These are phyloP conservation scores for Hordeum vulgare DNA, from an alignment of 176 grass and related monocot genomes.

Conservation along the genomic window MorexV3_pseudomolecules_assembly NC_058519.1:260428461-260428960, in stretches of 20 bases:
- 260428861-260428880: constrained; percentile 46
- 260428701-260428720: too few species aligned
- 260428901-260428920: not conserved
- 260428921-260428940: not conserved
- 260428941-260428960: not conserved
- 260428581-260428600: too few species aligned
- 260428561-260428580: too few species aligned
- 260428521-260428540: not conserved
- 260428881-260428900: not conserved
- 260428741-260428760: too few species aligned
- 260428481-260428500: not conserved
- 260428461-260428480: not conserved
- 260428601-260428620: too few species aligned
- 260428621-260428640: too few species aligned
- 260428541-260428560: constrained; percentile 6
- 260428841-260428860: constrained; percentile 92
- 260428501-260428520: not conserved
- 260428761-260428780: too few species aligned
- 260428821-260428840: constrained; percentile 98
- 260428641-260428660: too few species aligned
- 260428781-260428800: not conserved
- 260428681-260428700: too few species aligned
- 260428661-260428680: too few species aligned
- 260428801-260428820: constrained; percentile 94
- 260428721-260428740: too few species aligned